Evolutionary conservation across 1,284 basidiomycete genomes (phyloP).

Genomic region (Pseudozyma sp.): DNA sequence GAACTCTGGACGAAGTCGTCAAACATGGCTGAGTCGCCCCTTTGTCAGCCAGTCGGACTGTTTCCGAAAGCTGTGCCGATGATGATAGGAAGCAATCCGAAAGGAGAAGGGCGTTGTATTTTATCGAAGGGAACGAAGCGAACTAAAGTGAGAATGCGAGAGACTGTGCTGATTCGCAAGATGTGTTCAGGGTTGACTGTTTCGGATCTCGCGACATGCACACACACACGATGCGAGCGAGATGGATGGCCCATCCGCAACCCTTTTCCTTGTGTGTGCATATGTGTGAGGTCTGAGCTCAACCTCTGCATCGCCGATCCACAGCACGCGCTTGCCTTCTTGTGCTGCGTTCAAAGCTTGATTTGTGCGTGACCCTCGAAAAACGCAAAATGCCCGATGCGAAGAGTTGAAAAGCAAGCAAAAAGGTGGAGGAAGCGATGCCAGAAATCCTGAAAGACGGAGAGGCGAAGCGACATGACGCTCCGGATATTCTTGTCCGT

Average conservation of each 20-base stretch:
- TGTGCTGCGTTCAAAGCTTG: not conserved
- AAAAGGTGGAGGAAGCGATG: too few relatives aligned
- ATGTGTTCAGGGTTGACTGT: too few relatives aligned
- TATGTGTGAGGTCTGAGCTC: too few relatives aligned
- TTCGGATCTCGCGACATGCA: too few relatives aligned
- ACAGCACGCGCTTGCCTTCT: too few relatives aligned
- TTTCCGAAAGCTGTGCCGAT: not conserved
- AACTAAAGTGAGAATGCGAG: too few relatives aligned
- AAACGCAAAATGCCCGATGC: too few relatives aligned
- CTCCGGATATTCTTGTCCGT: not conserved
- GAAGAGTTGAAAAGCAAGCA: too few relatives aligned
- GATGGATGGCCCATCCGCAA: conserved; percentile 27
- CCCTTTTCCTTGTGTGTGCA: not conserved
- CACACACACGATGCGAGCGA: not conserved
- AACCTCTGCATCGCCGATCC: conserved; percentile 19
- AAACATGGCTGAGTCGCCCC: conserved; percentile 25
- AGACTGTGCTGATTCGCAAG: too few relatives aligned
- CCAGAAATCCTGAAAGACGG: not conserved
- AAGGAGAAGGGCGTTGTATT: not conserved
- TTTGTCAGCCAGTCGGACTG: not conserved
- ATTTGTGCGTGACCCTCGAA: not conserved
- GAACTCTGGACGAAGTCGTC: conserved; percentile 55
- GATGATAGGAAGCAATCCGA: not conserved
- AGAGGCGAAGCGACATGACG: conserved; percentile 22
- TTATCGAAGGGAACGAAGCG: too few relatives aligned